Base-by-base conservation (phyloP, 805 yeast species). In the Wickerhamomyces tratensis region DNA sequence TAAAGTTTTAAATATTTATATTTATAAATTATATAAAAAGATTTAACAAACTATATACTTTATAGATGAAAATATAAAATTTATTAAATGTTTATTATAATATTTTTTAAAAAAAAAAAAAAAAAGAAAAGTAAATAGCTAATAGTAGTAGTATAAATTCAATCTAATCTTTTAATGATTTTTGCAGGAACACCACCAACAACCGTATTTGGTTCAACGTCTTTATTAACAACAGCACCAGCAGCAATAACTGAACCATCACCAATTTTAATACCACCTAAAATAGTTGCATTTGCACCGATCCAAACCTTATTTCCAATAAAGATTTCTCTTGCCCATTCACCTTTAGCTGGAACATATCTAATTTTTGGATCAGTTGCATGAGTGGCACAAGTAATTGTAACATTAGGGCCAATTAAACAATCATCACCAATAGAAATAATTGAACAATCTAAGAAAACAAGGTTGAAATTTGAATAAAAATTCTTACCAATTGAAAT, bases 261-360 rank as follows among this genome's bases (percentile, higher is more conserved):
- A 12, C 88, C 89, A 38, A 82, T 68, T 1, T 71, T 74, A 10
- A 79, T 80, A 8, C 88, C 89, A 2, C 85, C 83, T 40, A 81
- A 58, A 8, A 83, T 68, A 1, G 64, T 62, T 13, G 63, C 76
- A 36, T 68, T 66, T 1, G 79, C 67, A 13, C 85, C 86, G 36
- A 82, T 62, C 91, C 89, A 82, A 8, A 79, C 84, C 46, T 74
- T 72, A 54, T 77, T 69, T 3, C 82, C 86, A 33, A 83, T 76
- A 3, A 56, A 63, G 30, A 83, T 70, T 6, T 83, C 81, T 34
- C 58, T 52, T 0, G 82, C 79, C 49, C 62, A 72, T 53, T 82
- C 89, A 4, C 62, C 60, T 2, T 55, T 51, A 1, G 44, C 33
- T 36, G 43, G 49, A n/a, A 47, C 46, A 10, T 54, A 43, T 44